Evolutionary conservation across 768 basidiomycete species (phyloP), one percentile per base, ranked within the genome.

Genomic region (Dacryopinax primogenitus): DNA sequence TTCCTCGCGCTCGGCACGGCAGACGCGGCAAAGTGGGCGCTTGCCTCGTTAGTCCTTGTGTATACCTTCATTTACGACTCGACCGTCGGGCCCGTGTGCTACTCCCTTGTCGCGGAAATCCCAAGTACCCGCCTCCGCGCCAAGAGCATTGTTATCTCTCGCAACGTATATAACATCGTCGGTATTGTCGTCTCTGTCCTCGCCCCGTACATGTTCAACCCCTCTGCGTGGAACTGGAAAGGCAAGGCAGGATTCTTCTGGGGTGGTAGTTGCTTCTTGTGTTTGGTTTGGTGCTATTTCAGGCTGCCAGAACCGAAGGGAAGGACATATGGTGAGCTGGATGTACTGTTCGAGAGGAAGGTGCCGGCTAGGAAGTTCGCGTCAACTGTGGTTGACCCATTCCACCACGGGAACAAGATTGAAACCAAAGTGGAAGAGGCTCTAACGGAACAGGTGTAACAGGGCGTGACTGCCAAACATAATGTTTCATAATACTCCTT

Each of bases 311-410:
- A 72, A 63, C 67, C 72, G 7, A 64, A 64, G 36, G 66, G 66
- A 1, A 62, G 68, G 16, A 69, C 68, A 9, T 62, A 34, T 45
- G 41, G 72, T 32, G 76, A 78, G 66, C 70, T 78, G 35, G 76
- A 76, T 66, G 47, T 77, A 26, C 68, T 78, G 35, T 78, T 78
- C 66, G 73, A 75, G 65, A 63, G 73, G 23, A 45, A 66, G 1
- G 67, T 77, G 7, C 64, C 73, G 1, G 76, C 71, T 3, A 65
- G 71, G 58, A 68, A 68, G 58, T 72, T 72, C 66, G n/a, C 18
- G 18, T 51, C 51, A 26, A 72, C 71, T 32, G 21, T 41, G n/a
- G 64, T 65, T 16, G 64, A 65, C 51, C 45, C 34, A 0, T 65
- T 65, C 35, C 23, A 58, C 32, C 26, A 30, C 23, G 41, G 36